Base-by-base conservation (phyloP, 495 filamentous ascomycete genomes). In the Xylaria acuta region DNA sequence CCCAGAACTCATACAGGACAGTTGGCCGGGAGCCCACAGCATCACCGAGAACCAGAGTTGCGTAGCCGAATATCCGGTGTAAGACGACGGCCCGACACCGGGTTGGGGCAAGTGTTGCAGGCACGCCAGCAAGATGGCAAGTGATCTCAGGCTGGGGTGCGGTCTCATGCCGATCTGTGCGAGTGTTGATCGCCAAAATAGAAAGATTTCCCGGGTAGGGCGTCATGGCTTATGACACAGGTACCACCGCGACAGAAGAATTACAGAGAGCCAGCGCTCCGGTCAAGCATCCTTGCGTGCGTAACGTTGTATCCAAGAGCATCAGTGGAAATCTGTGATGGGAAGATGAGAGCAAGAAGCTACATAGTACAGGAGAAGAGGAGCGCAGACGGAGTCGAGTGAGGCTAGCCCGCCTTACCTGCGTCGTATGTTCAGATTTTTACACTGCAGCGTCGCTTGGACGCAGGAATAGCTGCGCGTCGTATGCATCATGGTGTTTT, bases 401-500 rank as follows among this genome's bases (percentile, higher is more conserved):
- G 9, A 51, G 64, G 63, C 41, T 22, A 60, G 58, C 58, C 58
- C 30, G 58, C 58, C 64, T 66, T 36, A 22, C 18, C 49, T 36
- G 1, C 1, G 36, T 41, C 32, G 64, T 53, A 34, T 27, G 47
- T 54, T 38, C 12, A 32, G 5, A 53, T 66, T 34, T n/a, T 32
- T n/a, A 34, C 43, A 25, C 25, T 18, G 22, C 20, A 32, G 9
- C 25, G 5, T 34, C 22, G 25, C 38, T 47, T 30, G 49, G 43
- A 16, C 27, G 20, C 64, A 20, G 63, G 8, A n/a, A 43, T 64
- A 47, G 62, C 53, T 64, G 7, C 49, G 5, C 43, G 9, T 22
- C 34, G 49, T 67, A 67, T 56, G 65, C 49, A 34, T 54, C 47
- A 30, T 67, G 34, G 36, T 32, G 14, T 67, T 67, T 53, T 67